Evolutionary conservation across 2,329 filamentous ascomycete genomes (phyloP), one percentile per base, ranked within the genome.

Genomic region (Zymoseptoria pseudotritici): DNA sequence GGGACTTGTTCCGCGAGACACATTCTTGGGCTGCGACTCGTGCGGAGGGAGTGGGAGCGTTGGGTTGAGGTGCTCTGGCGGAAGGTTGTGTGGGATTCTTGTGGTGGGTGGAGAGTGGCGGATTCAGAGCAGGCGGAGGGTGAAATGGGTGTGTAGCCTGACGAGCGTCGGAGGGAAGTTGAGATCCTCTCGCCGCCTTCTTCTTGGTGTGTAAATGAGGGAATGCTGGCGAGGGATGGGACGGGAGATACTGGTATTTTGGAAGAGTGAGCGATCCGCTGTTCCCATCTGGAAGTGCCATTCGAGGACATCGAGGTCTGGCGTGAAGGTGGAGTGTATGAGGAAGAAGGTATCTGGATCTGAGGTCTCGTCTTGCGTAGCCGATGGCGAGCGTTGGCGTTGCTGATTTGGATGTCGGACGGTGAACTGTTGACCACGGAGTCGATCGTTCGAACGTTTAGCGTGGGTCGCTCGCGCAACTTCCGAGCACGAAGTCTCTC

Each of bases 1-100:
- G 71, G 70, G 17, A 70, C 65, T 53, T 73, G 66, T 58, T 74
- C 73, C 2, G 72, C 72, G 3, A 73, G 68, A 8, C 72, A 67
- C 68, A 71, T 71, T n/a, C 70, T 65, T 10, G 72, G 71, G n/a
- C 71, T 71, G 29, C 71, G 60, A 26, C 63, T 53, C 60, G 67
- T 58, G 13, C 36, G 36, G 7, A 46, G 36, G 13, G 36, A 46
- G 36, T 46, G 36, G 13, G 36, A 46, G 17, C 36, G 36, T 7
- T 46, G 36, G 10, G 36, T 46, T 11, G 36, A 46, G 36, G 36
- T 17, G 36, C 36, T 46, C 13, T 46, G 13, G 4, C 36, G 36
- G 36, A 7, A n/a, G 4, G 36, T 46, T 2, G 36, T 13, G 36
- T 46, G 36, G 13, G 36, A 46, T n/a, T 46, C 36, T 11, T 56